Evolutionary conservation across 176 grass and related monocot species (phyloP).

Genomic region (Dactylis glomerata): DNA sequence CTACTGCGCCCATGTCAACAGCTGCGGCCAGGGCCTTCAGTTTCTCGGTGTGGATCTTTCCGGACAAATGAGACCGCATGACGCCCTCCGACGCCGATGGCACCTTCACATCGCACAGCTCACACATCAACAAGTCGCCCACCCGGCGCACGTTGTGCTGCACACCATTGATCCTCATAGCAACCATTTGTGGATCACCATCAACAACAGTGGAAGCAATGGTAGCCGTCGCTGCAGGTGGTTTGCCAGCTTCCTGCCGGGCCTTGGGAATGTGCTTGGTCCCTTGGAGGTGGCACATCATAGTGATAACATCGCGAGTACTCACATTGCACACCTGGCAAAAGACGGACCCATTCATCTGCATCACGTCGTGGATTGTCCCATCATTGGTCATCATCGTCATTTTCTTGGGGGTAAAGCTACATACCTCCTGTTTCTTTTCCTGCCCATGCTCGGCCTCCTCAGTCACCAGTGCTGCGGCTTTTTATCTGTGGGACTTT

Average conservation of each 20-base stretch:
- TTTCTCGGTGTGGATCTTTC: conserved; percentile 34
- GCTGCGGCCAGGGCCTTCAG: background rate
- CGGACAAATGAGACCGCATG: conserved; percentile 6
- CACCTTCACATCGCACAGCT: background rate
- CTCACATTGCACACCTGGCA: conserved; percentile 29
- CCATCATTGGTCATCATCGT: background rate
- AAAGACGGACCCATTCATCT: conserved; percentile 41
- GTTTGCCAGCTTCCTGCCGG: background rate
- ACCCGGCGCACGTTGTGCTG: background rate
- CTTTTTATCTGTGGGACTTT: conserved; percentile 22
- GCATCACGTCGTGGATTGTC: background rate
- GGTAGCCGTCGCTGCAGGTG: background rate
- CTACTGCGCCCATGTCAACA: background rate
- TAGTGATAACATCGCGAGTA: background rate
- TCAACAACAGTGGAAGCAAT: background rate
- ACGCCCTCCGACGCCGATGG: background rate
- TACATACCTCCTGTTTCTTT: background rate
- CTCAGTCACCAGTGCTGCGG: background rate
- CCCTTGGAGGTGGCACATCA: conserved; percentile 40
- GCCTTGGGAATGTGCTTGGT: conserved; percentile 24
- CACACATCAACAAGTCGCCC: conserved; percentile 7
- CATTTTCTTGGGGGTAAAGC: conserved; percentile 16
- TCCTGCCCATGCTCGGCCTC: background rate
- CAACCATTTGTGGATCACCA: background rate
- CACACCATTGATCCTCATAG: background rate